Evolutionary conservation across 805 yeast genomes (phyloP), one percentile per base, ranked within the genome.

Genomic region (Candida manassasensis): DNA sequence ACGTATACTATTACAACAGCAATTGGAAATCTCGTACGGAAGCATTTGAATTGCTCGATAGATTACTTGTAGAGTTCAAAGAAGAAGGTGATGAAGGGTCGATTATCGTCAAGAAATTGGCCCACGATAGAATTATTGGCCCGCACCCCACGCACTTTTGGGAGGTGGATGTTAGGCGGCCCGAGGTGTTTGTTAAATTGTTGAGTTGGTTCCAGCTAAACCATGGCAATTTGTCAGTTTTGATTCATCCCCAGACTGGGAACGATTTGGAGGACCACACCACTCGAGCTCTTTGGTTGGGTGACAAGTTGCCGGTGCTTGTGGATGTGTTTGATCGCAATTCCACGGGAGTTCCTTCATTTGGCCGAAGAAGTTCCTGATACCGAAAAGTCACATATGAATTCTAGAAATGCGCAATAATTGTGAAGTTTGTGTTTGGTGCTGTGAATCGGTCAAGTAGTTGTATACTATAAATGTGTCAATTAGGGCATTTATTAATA

Each of bases 241-340:
- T 57, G 34, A 53, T 59, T 30, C 64, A 57, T 34, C 63, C 62
- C 4, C 62, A 59, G 32, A 56, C 63, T 11, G 64, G 64, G 6
- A 42, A 51, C 29, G 58, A 54, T 32, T 28, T 48, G 4, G 10
- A 27, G 26, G 63, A 59, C 36, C 64, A 59, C 39, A 50, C 62
- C 15, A 21, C 26, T 14, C 39, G 52, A 17, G 63, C 62, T 1
- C 40, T 59, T 8, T 57, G 64, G 64, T 40, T 59, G 25, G 63
- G 62, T 2, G 46, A 45, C 4, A 46, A 42, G 27, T 38, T 53
- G 28, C 51, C 52, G 2, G 24, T 59, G 4, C 31, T 51, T 6
- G 18, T 42, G 5, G 39, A 42, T 8, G 30, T 47, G 10, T 47
- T 53, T 16, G 34, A 43, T 4, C 25, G 34, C 2, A 22, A 18